A percentile compares a stretch with the other conserved stretches of the same genome.
Conservation (phyloP, 78 protist species). For the Dictyostelium firmibasis region DNA sequence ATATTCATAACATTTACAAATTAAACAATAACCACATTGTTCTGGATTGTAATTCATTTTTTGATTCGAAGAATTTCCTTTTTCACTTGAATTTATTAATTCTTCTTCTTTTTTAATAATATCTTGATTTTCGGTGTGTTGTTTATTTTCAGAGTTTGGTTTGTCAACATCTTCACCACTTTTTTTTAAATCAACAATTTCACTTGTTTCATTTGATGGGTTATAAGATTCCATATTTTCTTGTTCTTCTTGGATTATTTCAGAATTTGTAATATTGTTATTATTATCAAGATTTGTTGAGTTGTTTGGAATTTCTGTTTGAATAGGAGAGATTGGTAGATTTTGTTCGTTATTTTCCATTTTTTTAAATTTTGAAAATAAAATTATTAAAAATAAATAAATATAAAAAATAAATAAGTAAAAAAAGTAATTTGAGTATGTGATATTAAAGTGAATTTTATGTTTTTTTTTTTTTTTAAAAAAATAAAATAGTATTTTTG, state of each 20-base stretch:
- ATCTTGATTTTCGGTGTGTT: too few relatives aligned
- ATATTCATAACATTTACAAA: constrained; percentile 22
- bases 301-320: not conserved
- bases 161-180: not conserved
- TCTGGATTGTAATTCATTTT: not conserved
- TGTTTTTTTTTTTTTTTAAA: too few relatives aligned
- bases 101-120: too few relatives aligned
- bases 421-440: too few relatives aligned
- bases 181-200: not conserved
- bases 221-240: not conserved
- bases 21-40: not conserved
- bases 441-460: too few relatives aligned
- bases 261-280: not conserved
- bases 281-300: not conserved
- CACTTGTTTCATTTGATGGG: not conserved
- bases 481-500: too few relatives aligned
- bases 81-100: not conserved
- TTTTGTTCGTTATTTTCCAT: not conserved
- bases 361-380: not conserved
- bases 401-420: not conserved
- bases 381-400: not conserved
- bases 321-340: not conserved
- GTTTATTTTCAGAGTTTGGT: too few relatives aligned
- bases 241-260: not conserved
- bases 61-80: not conserved